A percentile compares a stretch with the other conserved stretches of the same genome.
Conservation (phyloP, 2,329 filamentous ascomycete species). For the Fusarium odoratissimum region DNA sequence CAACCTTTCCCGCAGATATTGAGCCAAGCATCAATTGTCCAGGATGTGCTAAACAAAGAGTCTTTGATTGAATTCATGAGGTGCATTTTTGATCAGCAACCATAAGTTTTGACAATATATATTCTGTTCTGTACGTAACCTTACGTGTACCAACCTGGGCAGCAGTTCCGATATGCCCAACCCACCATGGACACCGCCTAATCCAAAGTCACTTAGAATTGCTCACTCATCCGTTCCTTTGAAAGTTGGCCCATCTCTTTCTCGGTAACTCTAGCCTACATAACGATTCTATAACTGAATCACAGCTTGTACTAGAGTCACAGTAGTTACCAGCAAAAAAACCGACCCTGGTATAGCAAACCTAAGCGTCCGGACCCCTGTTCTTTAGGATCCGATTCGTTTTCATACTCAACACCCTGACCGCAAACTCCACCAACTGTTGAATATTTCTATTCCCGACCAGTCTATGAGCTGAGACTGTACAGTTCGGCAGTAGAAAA, state of each 20-base stretch:
- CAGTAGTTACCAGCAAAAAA: neutral
- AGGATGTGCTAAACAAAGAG: neutral
- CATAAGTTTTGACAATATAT: neutral
- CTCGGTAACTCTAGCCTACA: neutral
- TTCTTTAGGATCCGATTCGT: conserved; percentile 8
- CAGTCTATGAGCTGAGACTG: conserved; percentile 9
- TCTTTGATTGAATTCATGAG: too few relatives aligned
- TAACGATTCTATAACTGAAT: neutral
- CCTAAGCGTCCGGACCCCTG: conserved; percentile 22
- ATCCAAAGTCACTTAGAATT: neutral
- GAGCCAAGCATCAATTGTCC: neutral
- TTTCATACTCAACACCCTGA: conserved; percentile 10
- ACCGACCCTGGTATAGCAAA: neutral
- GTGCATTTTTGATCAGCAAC: neutral
- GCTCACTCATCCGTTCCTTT: neutral
- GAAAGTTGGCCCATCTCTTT: neutral
- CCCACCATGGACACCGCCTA: conserved; percentile 29
- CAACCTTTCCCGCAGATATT: neutral
- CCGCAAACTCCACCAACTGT: conserved; percentile 13
- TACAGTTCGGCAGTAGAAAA: neutral
- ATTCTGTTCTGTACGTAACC: neutral
- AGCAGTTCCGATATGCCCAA: conserved; percentile 1
- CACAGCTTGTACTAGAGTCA: neutral
- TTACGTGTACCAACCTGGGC: neutral
- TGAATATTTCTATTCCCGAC: conserved; percentile 12